Conservation (phyloP, 2,329 filamentous ascomycete species). For the Stromatinia cepivora region DNA sequence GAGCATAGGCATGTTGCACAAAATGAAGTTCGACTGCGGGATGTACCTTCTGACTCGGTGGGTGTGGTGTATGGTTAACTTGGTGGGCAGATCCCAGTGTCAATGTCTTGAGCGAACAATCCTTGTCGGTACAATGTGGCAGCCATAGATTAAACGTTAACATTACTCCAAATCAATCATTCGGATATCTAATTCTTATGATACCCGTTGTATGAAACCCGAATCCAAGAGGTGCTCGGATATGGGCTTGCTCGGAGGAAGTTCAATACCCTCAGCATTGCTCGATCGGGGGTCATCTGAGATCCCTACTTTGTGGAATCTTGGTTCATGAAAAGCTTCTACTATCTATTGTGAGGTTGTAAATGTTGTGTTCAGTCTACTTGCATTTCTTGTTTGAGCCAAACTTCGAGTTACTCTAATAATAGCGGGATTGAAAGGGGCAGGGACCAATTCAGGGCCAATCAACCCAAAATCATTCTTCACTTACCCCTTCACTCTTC, state of each 20-base stretch:
- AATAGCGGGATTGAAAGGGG: neutral
- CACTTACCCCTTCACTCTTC: neutral
- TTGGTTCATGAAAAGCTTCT: neutral
- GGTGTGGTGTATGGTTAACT: neutral
- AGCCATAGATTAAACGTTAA: neutral
- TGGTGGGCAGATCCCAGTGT: neutral
- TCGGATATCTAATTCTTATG: neutral
- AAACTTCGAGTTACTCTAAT: neutral
- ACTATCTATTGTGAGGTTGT: neutral
- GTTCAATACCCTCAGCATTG: neutral
- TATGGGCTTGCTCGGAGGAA: neutral
- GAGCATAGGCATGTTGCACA: neutral
- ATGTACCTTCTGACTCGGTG: too few relatives aligned
- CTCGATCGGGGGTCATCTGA: neutral
- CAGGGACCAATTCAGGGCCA: neutral
- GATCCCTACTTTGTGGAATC: neutral
- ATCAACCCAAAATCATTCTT: neutral
- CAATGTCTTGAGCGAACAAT: neutral
- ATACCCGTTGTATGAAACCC: neutral
- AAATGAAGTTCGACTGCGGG: neutral
- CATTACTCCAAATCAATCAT: neutral
- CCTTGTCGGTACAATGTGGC: neutral
- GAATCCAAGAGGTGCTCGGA: neutral
- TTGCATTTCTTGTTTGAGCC: conserved; percentile 4
- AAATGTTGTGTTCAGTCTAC: neutral